Evolutionary conservation across 1,284 basidiomycete genomes (phyloP).

Genomic region (Puccinia horiana): DNA sequence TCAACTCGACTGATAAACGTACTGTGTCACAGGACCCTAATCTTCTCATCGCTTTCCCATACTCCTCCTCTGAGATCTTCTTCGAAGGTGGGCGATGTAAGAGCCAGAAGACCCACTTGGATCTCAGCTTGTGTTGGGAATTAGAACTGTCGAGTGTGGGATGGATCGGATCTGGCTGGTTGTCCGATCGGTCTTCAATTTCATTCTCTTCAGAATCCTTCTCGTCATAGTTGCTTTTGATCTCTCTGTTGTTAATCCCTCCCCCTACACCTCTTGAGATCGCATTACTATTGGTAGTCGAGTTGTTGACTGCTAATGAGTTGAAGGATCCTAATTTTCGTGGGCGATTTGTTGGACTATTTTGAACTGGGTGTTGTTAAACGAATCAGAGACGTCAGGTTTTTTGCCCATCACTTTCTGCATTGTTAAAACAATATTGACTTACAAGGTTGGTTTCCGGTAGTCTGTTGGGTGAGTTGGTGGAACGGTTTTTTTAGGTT

Average conservation of each 20-base stretch:
- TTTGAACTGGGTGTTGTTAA: neutral
- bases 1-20: neutral
- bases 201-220: neutral
- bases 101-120: conserved; percentile 42
- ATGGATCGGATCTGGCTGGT: neutral
- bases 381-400: neutral
- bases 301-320: conserved; percentile 17
- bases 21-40: conserved; percentile 43
- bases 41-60: conserved; percentile 32
- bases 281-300: neutral
- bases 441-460: conserved; percentile 13
- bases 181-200: neutral
- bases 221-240: neutral
- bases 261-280: too few relatives aligned
- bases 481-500: neutral
- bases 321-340: conserved; percentile 43
- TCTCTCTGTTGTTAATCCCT: too few relatives aligned
- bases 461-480: neutral
- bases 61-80: conserved; percentile 46
- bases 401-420: too few relatives aligned
- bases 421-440: too few relatives aligned
- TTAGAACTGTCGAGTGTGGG: neutral
- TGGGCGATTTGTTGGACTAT: neutral
- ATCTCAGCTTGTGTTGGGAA: conserved; percentile 31
- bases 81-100: conserved; percentile 35